These are phyloP conservation scores for Tylopilus intermedius DNA, from an alignment of 768 basidiomycete genomes.

Conservation along the genomic window DNA sequence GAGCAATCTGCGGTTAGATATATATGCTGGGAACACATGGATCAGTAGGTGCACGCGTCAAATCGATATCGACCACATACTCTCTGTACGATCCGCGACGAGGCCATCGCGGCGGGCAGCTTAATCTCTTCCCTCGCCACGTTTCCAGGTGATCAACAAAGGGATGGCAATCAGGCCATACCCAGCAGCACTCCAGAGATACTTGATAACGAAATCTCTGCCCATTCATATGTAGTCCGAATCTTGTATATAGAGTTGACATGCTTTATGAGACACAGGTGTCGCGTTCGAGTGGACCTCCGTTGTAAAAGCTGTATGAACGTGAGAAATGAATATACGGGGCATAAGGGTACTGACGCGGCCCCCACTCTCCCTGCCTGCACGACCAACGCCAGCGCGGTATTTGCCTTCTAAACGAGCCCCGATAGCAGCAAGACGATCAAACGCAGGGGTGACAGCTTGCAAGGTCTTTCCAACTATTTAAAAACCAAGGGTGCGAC, in stretches of 20 bases:
- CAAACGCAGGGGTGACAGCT: slow-evolving; percentile 53
- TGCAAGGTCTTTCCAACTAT: slow-evolving; percentile 47
- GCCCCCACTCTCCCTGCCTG: slow-evolving; percentile 89
- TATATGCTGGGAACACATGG: slow-evolving; percentile 54
- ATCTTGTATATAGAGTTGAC: slow-evolving; percentile 93
- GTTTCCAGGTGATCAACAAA: too few species aligned
- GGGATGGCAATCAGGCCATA: too few species aligned
- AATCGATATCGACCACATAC: slow-evolving; percentile 23
- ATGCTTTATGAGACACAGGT: slow-evolving; percentile 25
- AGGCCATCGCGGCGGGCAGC: slow-evolving; percentile 25
- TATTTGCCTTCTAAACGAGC: slow-evolving; percentile 90
- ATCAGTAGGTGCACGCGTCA: neutral
- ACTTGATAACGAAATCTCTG: too few species aligned
- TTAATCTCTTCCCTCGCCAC: slow-evolving; percentile 41
- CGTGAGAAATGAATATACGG: slow-evolving; percentile 1
- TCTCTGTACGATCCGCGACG: slow-evolving; percentile 48
- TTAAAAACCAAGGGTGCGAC: neutral
- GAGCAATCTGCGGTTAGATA: slow-evolving; percentile 76
- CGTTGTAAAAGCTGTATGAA: slow-evolving; percentile 32
- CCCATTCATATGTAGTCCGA: slow-evolving; percentile 56
- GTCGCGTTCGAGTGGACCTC: too few species aligned
- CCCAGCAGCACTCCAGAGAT: too few species aligned
- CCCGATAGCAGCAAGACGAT: slow-evolving; percentile 80
- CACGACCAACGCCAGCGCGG: slow-evolving; percentile 75
- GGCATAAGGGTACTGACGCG: slow-evolving; percentile 50